A percentile compares a stretch with the other conserved stretches of the same genome.
Conservation (phyloP, 2,329 filamentous ascomycete genomes). For the Aquanectria penicillioides region DNA sequence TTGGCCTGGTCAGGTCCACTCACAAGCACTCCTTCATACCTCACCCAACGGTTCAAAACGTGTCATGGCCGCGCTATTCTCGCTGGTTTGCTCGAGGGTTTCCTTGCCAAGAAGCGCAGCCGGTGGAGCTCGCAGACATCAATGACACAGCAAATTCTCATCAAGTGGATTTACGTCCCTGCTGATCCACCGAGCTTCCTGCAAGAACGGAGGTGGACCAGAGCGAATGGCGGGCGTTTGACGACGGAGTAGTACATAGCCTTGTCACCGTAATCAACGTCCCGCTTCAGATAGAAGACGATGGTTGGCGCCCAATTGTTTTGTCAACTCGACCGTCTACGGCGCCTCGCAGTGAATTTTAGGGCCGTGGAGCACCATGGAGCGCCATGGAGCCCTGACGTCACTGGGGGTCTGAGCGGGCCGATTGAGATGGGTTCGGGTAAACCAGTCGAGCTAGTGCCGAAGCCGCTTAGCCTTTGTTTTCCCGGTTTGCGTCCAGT, state of each 20-base stretch:
- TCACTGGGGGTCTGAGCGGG: conserved; percentile 24
- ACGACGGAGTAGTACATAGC: conserved; percentile 6
- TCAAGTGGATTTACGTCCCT: conserved; percentile 3
- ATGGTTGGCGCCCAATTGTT: conserved; percentile 16
- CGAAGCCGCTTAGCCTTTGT: background rate
- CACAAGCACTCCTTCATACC: background rate
- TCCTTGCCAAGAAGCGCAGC: conserved; percentile 2
- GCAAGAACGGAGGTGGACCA: background rate
- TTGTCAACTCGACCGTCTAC: conserved; percentile 14
- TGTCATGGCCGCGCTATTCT: conserved; percentile 20
- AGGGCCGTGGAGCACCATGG: conserved; percentile 11
- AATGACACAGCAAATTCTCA: conserved; percentile 6
- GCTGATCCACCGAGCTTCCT: conserved; percentile 14
- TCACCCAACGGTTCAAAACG: conserved; percentile 28
- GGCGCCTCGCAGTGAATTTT: conserved; percentile 5
- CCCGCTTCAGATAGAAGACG: conserved; percentile 23
- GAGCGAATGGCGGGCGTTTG: conserved; percentile 20
- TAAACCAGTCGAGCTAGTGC: background rate
- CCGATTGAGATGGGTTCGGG: conserved; percentile 28
- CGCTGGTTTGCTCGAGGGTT: background rate
- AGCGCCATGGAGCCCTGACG: conserved; percentile 27
- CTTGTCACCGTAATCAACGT: conserved; percentile 15
- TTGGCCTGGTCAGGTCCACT: background rate
- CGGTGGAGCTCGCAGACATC: too few relatives aligned
- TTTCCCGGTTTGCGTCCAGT: background rate